Evolutionary conservation across 169 alveolate genomes (phyloP), one percentile per base, ranked within the genome.

Genomic region (Cryptosporidium ubiquitum): DNA sequence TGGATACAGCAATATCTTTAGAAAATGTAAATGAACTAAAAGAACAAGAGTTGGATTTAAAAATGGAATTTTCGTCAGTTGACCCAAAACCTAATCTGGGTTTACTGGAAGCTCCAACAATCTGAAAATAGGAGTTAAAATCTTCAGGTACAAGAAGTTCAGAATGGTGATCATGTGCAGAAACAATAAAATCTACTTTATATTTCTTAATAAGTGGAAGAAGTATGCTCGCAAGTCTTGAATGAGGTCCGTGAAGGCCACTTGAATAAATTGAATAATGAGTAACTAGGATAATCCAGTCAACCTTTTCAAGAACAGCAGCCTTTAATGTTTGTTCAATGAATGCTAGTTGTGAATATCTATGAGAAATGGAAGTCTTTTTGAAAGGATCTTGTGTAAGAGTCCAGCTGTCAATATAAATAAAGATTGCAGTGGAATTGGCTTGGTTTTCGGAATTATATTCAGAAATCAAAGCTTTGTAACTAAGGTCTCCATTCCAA

Each of bases 181-280:
- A 79, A 33, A 79, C 61, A 1, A 79, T 31, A 35, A 40, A 79
- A 33, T 79, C 89, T 3, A 79, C 89, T 26, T 42, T 79, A 64
- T 79, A 79, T 42, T 79, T 79, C 69, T 79, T 57, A 42, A 79
- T 61, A 16, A 79, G 66, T 42, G 89, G 89, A 40, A 79, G 75
- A 37, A 79, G 68, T n/a, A 44, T 29, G 5, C 39, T 61, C 20
- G 69, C 55, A 33, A 79, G 16, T 39, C 64, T 79, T 40, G 51
- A 31, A 60, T 79, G 89, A 10, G 89, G 89, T 14, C 89, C 89
- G 23, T 79, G 89, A 66, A 66, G 44, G 35, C 89, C 89, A 40
- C 89, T 79, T 2, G 89, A 79, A 26, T 40, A 79, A 42, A 79
- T 61, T 79, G 89, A 64, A 79, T 79, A 79, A 18, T 79, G 89